These are phyloP conservation scores for Endocalyx cinctus DNA, from an alignment of 2,329 filamentous ascomycete species.

Conservation along the genomic window DNA sequence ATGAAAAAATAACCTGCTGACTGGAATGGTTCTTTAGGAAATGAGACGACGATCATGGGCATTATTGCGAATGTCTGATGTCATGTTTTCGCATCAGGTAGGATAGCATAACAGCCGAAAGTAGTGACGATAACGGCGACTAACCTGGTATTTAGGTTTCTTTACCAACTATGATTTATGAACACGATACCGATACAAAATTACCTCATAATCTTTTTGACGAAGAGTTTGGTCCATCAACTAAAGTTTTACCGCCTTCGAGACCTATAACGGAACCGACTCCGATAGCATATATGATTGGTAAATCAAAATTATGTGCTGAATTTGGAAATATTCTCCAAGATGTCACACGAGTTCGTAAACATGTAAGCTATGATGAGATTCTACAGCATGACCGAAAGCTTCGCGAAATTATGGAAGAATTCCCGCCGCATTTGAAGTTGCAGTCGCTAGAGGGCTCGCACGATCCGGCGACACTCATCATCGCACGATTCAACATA, in stretches of 20 bases:
- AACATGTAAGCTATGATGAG: slow-evolving; percentile 57
- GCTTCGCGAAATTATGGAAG: slow-evolving; percentile 56
- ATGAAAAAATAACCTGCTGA: too few relatives aligned
- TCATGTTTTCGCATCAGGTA: slow-evolving; percentile 72
- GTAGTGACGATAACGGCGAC: slow-evolving; percentile 1
- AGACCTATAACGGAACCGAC: slow-evolving; percentile 67
- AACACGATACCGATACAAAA: slow-evolving; percentile 70
- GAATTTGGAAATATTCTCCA: slow-evolving; percentile 71
- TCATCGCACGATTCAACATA: slow-evolving; percentile 80
- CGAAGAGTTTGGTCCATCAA: slow-evolving; percentile 69
- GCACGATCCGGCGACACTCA: slow-evolving; percentile 75
- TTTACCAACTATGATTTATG: slow-evolving; percentile 65
- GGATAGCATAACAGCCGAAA: slow-evolving; percentile 32
- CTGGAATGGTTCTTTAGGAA: slow-evolving; percentile 47
- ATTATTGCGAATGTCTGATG: slow-evolving; percentile 66
- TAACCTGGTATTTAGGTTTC: slow-evolving; percentile 36
- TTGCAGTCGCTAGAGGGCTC: slow-evolving; percentile 71
- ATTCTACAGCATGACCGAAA: slow-evolving; percentile 58
- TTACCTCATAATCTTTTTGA: slow-evolving; percentile 76
- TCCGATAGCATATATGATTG: slow-evolving; percentile 74
- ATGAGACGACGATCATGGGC: slow-evolving; percentile 68
- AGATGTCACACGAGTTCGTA: slow-evolving; percentile 51
- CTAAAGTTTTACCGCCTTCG: slow-evolving; percentile 62
- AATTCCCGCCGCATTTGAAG: slow-evolving; percentile 75
- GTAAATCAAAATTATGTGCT: slow-evolving; percentile 62